A percentile compares a stretch with the other conserved stretches of the same genome.
These are phyloP conservation scores for Bjerkandera adusta DNA, from an alignment of 1,284 basidiomycete genomes.

Conservation along the genomic window DNA sequence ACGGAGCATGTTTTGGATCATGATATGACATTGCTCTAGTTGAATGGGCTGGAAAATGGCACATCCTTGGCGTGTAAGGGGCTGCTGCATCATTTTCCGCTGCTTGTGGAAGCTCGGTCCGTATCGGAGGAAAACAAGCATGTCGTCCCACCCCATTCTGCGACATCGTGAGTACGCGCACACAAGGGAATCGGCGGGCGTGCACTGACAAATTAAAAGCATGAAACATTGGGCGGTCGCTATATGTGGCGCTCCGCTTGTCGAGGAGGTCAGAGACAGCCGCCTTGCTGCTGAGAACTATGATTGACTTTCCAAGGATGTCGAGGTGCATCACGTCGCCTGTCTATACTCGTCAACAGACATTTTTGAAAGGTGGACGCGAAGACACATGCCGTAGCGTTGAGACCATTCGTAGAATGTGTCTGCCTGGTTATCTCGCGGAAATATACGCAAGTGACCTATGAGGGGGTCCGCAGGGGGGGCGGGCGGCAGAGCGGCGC, in stretches of 20 bases:
- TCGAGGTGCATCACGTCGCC: slow-evolving; percentile 7
- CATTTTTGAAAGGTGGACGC: neutral
- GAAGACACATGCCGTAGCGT: neutral
- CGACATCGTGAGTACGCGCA: neutral
- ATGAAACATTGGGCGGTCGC: slow-evolving; percentile 4
- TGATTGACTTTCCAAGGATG: neutral
- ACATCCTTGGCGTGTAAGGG: neutral
- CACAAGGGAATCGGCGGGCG: neutral
- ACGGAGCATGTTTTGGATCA: neutral
- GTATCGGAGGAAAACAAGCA: neutral
- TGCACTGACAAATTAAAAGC: neutral
- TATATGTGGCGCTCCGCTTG: slow-evolving; percentile 11
- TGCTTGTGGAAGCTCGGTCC: neutral
- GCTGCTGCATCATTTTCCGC: neutral
- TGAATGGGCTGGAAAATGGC: neutral
- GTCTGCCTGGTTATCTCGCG: slow-evolving; percentile 30
- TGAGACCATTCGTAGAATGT: neutral
- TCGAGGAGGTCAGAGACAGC: slow-evolving; percentile 11
- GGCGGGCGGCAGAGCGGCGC: neutral
- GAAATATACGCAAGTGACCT: slow-evolving; percentile 18
- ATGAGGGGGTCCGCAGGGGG: slow-evolving; percentile 15
- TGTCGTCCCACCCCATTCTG: neutral
- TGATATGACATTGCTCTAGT: neutral
- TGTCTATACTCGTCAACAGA: neutral
- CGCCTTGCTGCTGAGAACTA: neutral